phyloP scores from a whole-genome alignment of 176 grass and related monocot genomes.

The Panicum miliaceum region DNA sequence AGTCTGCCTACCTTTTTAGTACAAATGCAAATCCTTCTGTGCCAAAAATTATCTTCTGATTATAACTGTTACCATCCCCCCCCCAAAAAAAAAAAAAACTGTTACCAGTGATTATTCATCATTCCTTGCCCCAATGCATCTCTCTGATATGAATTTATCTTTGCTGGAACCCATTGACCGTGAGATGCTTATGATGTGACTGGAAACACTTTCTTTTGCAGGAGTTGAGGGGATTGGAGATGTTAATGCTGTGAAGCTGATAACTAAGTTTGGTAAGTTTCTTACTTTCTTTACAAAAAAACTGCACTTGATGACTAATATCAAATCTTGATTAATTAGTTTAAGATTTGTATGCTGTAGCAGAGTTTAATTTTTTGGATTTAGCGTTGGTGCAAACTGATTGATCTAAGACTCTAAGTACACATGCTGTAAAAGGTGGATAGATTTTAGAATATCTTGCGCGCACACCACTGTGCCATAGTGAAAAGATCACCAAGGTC shows the following conservation, averaged over 20 bases:
- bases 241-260: conserved; percentile 79
- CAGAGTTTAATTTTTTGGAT: conserved; percentile 18
- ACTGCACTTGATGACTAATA: conserved; percentile 5
- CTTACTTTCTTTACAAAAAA: conserved; percentile 3
- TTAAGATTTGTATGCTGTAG: neutral
- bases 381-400: conserved; percentile 16
- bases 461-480: neutral
- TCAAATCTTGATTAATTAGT: neutral
- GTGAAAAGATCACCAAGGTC: neutral
- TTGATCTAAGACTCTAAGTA: conserved; percentile 35
- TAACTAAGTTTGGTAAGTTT: conserved; percentile 86
- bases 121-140: conserved; percentile 28
- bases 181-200: conserved; percentile 7
- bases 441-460: conserved; percentile 22
- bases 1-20: conserved; percentile 14
- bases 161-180: neutral
- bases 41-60: conserved; percentile 8
- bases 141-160: conserved; percentile 23
- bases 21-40: neutral
- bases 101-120: neutral
- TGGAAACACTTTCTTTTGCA: conserved; percentile 49
- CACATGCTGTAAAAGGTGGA: neutral
- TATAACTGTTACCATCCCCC: neutral
- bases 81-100: neutral
- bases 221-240: conserved; percentile 95